Base-by-base conservation (phyloP, 148 eudicot genomes). In the Vaccinium darrowii region DNA sequence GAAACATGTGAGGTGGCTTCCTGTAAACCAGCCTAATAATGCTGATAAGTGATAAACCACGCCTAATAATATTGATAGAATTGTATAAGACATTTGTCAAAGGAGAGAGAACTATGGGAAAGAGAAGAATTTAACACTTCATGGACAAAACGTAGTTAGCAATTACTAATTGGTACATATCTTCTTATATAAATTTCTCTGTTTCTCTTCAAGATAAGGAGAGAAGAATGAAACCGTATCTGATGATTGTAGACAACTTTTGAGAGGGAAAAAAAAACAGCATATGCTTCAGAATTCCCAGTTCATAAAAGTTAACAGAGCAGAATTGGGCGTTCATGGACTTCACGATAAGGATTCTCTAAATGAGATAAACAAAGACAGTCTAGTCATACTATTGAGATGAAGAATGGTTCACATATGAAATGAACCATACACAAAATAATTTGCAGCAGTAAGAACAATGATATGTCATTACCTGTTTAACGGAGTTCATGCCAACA, bases 401-500 rank as follows among this genome's bases (percentile, higher is more conserved):
- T 14, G 51, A 67, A 51, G 78, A 82, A 71, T 36, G 50, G 10
- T 33, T 30, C 50, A n/a, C 14, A 14, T 5, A 47, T 1, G 5
- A 33, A 23, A 65, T 3, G 14, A 65, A 9, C 3, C 7, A 27
- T 79, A 18, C 49, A 33, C 53, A 79, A 27, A 58, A 69, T 53
- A 53, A 9, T 77, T 51, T 27, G 53, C 47, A 60, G 50, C 69
- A 57, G 71, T 60, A 5, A 76, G 79, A 81, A 23, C 8, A 49
- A 53, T 53, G 50, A 50, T 73, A 72, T 63, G 49, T 60, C 76
- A 86, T 74, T 18, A 94, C 99, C 99, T 97, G 96, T 86, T 80
- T 85, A 78, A 93, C 94, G 51, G 98, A 92, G 82, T 91, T 94
- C 99, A 97, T 97, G 85, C 99, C 99, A 43, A 97, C 98, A 86